Percentiles rank a stretch among this genome's conserved stretches.
phyloP scores from a whole-genome alignment of 2,329 filamentous ascomycete genomes.

The Sordariomycetes sp. region DNA sequence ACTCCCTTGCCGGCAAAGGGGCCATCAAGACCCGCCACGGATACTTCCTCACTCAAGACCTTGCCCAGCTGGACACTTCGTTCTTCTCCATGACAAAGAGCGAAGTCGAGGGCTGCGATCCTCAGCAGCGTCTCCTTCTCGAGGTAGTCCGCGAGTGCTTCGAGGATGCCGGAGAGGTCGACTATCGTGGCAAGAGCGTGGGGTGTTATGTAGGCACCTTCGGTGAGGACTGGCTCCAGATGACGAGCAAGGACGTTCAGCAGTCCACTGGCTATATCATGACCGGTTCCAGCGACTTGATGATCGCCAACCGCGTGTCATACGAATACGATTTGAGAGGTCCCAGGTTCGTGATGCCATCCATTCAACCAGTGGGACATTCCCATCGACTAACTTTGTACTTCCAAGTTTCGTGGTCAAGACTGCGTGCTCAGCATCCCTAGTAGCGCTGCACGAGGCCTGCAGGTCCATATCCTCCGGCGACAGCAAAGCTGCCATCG shows the following conservation, averaged over 20 bases:
- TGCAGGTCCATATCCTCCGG: constrained; percentile 15
- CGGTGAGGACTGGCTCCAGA: constrained; percentile 7
- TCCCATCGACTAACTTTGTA: background rate
- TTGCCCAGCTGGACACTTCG: constrained; percentile 14
- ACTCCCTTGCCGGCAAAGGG: constrained; percentile 11
- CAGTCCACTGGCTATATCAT: constrained; percentile 7
- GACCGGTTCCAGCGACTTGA: too few species aligned
- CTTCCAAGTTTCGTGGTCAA: constrained; percentile 14
- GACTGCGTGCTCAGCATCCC: constrained; percentile 22
- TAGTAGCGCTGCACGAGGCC: constrained; percentile 18
- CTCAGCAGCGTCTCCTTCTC: constrained; percentile 16
- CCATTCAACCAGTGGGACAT: too few species aligned
- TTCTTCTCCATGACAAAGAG: constrained; percentile 16
- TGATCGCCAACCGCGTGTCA: constrained; percentile 17
- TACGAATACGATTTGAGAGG: constrained; percentile 19
- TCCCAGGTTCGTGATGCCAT: constrained; percentile 16
- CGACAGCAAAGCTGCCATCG: constrained; percentile 15
- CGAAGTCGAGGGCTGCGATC: constrained; percentile 14
- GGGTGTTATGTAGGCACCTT: constrained; percentile 8
- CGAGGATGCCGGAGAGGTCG: constrained; percentile 6
- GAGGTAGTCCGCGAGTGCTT: constrained; percentile 13
- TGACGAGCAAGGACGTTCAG: constrained; percentile 6
- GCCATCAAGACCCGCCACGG: constrained; percentile 7
- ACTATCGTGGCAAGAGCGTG: constrained; percentile 1
- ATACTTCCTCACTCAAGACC: constrained; percentile 11